Percentiles rank a stretch among this genome's conserved stretches.
Conservation (phyloP, 176 grass and related monocot species). For the Paspalum vaginatum region DNA sequence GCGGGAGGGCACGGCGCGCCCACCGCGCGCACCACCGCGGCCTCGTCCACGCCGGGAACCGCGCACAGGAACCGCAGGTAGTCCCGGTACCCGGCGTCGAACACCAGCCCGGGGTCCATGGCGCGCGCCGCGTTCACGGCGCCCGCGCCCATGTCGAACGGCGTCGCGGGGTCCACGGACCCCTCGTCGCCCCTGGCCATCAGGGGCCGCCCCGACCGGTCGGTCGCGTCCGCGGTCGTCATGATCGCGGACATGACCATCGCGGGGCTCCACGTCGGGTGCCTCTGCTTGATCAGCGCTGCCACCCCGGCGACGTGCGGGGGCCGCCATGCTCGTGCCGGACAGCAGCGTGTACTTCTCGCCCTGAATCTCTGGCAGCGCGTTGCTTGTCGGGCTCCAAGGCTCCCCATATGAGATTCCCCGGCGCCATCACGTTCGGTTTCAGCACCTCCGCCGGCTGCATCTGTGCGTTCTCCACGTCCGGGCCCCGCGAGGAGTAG, state of each 20-base stretch:
- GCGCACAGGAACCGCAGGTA: constrained; percentile 79
- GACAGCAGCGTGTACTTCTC: constrained; percentile 59
- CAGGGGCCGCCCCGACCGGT: constrained; percentile 45
- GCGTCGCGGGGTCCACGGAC: constrained; percentile 39
- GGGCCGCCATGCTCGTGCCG: constrained; percentile 81
- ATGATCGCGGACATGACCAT: constrained; percentile 75
- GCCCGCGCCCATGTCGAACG: constrained; percentile 79
- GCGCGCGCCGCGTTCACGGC: constrained; percentile 66
- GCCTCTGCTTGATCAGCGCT: constrained; percentile 72
- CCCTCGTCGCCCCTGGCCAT: constrained; percentile 27
- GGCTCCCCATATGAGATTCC: constrained; percentile 83
- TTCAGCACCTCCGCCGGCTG: constrained; percentile 77
- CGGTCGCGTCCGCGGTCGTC: constrained; percentile 67
- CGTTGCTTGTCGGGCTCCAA: constrained; percentile 76
- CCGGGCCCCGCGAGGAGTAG: constrained; percentile 84
- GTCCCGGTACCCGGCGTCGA: constrained; percentile 56
- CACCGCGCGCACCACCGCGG: constrained; percentile 51
- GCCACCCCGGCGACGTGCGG: constrained; percentile 68
- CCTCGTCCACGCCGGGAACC: constrained; percentile 66
- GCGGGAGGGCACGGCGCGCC: constrained; percentile 54
- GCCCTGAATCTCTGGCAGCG: constrained; percentile 45
- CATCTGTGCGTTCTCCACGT: constrained; percentile 58
- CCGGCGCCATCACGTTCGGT: constrained; percentile 88
- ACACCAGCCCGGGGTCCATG: constrained; percentile 66
- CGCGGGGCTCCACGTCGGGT: constrained; percentile 75